phyloP scores from a whole-genome alignment of 164 flowering plant genomes.

The Nymphaea thermarum region DNA sequence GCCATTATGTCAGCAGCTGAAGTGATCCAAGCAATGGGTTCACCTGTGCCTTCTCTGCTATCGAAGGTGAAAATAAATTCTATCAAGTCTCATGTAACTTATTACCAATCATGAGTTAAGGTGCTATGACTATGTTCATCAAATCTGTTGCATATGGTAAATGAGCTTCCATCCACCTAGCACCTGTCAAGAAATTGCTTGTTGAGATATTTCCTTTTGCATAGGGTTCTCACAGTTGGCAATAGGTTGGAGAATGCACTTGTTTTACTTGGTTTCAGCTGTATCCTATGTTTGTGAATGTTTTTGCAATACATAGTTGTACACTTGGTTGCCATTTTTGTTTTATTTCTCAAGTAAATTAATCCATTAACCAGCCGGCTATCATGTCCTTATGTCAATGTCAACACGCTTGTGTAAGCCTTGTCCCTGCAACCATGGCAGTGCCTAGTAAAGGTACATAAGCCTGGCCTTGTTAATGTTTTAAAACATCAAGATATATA shows the following conservation, averaged over 20 bases:
- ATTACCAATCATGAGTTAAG: neutral
- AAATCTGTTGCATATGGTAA: neutral
- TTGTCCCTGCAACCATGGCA: too few relatives aligned
- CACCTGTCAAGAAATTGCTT: neutral
- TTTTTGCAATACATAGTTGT: neutral
- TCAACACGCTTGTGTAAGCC: too few relatives aligned
- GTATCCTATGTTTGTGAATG: neutral
- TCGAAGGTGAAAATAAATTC: slow-evolving; percentile 38
- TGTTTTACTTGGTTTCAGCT: neutral
- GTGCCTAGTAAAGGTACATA: too few relatives aligned
- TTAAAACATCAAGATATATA: too few relatives aligned
- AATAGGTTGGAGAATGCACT: neutral
- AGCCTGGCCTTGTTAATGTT: too few relatives aligned
- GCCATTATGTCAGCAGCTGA: slow-evolving; percentile 72
- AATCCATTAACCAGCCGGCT: too few relatives aligned
- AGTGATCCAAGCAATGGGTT: slow-evolving; percentile 78
- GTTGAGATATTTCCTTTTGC: neutral
- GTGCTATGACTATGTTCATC: neutral
- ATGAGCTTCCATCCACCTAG: too few relatives aligned
- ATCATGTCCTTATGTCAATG: too few relatives aligned
- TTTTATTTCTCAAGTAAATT: neutral
- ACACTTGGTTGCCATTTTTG: neutral
- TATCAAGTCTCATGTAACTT: too few relatives aligned
- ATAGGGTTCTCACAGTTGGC: neutral
- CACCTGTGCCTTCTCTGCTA: slow-evolving; percentile 49